Conservation (phyloP, 768 basidiomycete species). For the Boletus rubroflammeus region DNA sequence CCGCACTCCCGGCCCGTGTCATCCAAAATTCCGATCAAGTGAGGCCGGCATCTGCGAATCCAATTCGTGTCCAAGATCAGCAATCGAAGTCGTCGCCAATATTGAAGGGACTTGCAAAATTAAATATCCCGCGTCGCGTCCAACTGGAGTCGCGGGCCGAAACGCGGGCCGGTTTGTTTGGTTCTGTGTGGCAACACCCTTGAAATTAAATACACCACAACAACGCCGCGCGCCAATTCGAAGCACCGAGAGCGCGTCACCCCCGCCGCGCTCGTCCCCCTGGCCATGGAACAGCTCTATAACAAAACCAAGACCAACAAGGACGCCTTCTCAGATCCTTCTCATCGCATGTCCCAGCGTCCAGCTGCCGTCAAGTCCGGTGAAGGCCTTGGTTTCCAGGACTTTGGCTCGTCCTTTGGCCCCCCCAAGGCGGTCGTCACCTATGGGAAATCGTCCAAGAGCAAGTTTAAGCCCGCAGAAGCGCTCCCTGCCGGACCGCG, state of each 20-base stretch:
- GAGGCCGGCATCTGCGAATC: slow-evolving; percentile 18
- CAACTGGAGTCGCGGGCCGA: neutral
- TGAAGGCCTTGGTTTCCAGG: slow-evolving; percentile 26
- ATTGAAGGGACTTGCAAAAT: neutral
- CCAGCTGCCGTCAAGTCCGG: slow-evolving; percentile 24
- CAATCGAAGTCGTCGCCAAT: slow-evolving; percentile 5
- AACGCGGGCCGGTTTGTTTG: slow-evolving; percentile 11
- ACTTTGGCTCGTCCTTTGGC: slow-evolving; percentile 21
- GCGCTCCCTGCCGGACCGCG: neutral
- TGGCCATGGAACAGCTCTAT: slow-evolving; percentile 24
- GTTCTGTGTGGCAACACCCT: slow-evolving; percentile 20
- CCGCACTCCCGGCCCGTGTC: neutral
- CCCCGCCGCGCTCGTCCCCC: neutral
- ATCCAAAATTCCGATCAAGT: neutral
- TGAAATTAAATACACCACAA: slow-evolving; percentile 28
- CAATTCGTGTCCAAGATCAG: slow-evolving; percentile 3
- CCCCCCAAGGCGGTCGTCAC: slow-evolving; percentile 1
- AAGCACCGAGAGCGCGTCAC: neutral
- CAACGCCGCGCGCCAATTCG: slow-evolving; percentile 23
- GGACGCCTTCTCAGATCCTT: slow-evolving; percentile 12
- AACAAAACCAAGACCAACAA: neutral
- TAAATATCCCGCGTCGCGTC: neutral
- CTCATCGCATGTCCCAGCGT: slow-evolving; percentile 23
- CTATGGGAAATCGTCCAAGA: slow-evolving; percentile 1
- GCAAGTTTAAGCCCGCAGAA: slow-evolving; percentile 7